These are phyloP conservation scores for Crassisporium funariophilum DNA, from an alignment of 768 basidiomycete species.

Conservation along the genomic window DNA sequence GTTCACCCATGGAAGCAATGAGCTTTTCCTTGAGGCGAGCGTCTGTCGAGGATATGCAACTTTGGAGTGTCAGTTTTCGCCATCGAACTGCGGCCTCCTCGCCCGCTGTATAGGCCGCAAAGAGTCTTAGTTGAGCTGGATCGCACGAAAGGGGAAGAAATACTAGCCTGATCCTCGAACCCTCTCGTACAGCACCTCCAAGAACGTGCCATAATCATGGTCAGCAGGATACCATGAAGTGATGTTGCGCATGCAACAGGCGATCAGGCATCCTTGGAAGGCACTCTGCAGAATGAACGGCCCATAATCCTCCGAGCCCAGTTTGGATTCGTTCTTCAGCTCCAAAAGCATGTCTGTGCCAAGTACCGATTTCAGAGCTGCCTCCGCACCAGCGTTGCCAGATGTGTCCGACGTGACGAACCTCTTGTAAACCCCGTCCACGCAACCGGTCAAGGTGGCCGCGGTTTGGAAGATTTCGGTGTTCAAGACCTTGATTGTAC, in stretches of 20 bases:
- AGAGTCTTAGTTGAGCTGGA: not conserved
- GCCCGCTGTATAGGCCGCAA: slow-evolving; percentile 23
- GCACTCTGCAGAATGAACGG: slow-evolving; percentile 40
- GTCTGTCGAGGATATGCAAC: slow-evolving; percentile 23
- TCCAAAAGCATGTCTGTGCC: slow-evolving; percentile 33
- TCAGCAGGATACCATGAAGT: slow-evolving; percentile 45
- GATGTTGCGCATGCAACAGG: slow-evolving; percentile 40
- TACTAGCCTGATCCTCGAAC: slow-evolving; percentile 38
- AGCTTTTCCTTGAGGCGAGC: slow-evolving; percentile 24
- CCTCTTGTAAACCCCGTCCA: slow-evolving; percentile 31
- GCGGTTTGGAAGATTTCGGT: slow-evolving; percentile 43
- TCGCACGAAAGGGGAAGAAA: not conserved
- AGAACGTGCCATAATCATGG: slow-evolving; percentile 43
- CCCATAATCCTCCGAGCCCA: slow-evolving; percentile 27
- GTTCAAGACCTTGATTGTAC: slow-evolving; percentile 34
- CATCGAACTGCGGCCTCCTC: slow-evolving; percentile 23
- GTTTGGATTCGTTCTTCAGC: slow-evolving; percentile 26
- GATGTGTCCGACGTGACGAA: slow-evolving; percentile 19
- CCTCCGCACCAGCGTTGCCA: slow-evolving; percentile 21
- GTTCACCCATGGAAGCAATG: slow-evolving; percentile 20
- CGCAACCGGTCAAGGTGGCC: slow-evolving; percentile 40
- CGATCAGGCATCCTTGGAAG: slow-evolving; percentile 42
- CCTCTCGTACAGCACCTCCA: slow-evolving; percentile 37
- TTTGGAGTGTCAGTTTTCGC: slow-evolving; percentile 26
- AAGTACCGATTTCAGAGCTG: slow-evolving; percentile 32